Evolutionary conservation across 2,329 filamentous ascomycete species (phyloP).

Genomic region (Fusarium keratoplasticum): DNA sequence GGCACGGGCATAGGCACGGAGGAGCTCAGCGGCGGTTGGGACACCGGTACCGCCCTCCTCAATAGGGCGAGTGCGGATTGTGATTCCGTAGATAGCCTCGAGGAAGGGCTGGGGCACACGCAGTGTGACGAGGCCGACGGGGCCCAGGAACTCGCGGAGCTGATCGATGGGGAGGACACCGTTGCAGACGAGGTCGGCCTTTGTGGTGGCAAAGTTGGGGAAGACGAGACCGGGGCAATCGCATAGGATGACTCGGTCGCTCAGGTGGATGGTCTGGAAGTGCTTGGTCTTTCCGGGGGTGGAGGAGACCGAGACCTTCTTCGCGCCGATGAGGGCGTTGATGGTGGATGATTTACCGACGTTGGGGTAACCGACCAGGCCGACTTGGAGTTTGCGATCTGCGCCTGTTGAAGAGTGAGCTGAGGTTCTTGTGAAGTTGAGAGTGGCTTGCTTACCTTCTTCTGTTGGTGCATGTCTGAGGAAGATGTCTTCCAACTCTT

Average conservation of each 20-base stretch:
- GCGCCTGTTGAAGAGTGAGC: conserved; percentile 50
- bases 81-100: conserved; percentile 94
- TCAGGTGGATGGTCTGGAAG: conserved; percentile 97
- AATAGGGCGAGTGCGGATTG: conserved; percentile 80
- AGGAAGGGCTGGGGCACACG: conserved; percentile 90
- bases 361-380: conserved; percentile 97
- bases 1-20: conserved; percentile 87
- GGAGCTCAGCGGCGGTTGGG: conserved; percentile 85
- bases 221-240: conserved; percentile 99
- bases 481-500: conserved; percentile 92
- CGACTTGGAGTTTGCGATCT: conserved; percentile 82
- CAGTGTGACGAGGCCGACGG: conserved; percentile 82
- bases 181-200: conserved; percentile 95
- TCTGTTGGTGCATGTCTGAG: conserved; percentile 73
- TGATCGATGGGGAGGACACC: conserved; percentile 97
- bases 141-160: conserved; percentile 90
- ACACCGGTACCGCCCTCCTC: conserved; percentile 94
- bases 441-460: conserved; percentile 56
- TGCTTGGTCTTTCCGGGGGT: conserved; percentile 99
- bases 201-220: conserved; percentile 96
- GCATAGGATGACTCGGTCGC: conserved; percentile 88
- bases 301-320: conserved; percentile 97
- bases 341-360: conserved; percentile 99
- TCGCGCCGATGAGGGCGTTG: conserved; percentile 97
- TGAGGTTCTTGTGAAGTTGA: not conserved